These are phyloP conservation scores for Posidonia oceanica DNA, from an alignment of 116 monocot species.

Conservation along the genomic window DNA sequence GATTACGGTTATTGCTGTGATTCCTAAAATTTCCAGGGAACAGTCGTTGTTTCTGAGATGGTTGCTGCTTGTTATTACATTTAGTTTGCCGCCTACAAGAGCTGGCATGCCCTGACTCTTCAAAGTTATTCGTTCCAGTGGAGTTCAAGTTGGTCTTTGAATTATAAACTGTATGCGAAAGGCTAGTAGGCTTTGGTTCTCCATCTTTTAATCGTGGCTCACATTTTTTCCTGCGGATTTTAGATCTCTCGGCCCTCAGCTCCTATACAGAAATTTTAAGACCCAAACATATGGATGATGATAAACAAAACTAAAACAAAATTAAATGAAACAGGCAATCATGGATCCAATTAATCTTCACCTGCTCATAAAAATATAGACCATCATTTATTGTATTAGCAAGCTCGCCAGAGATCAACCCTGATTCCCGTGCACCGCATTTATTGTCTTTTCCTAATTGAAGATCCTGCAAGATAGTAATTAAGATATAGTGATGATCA, in stretches of 20 bases:
- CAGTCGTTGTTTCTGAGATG: slow-evolving; percentile 48
- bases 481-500: no score
- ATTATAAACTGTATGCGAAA: slow-evolving; percentile 21
- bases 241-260: slow-evolving; percentile 28
- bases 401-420: slow-evolving; percentile 57
- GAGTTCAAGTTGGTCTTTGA: slow-evolving; percentile 22
- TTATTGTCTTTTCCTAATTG: slow-evolving; percentile 5
- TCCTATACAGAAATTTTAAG: slow-evolving; percentile 28
- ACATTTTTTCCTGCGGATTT: slow-evolving; percentile 21
- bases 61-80: slow-evolving; percentile 37
- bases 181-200: slow-evolving; percentile 21
- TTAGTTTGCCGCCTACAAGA: slow-evolving; percentile 54
- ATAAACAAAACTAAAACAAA: neutral
- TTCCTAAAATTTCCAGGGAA: slow-evolving; percentile 51
- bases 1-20: slow-evolving; percentile 24
- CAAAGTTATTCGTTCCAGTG: slow-evolving; percentile 27
- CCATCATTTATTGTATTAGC: slow-evolving; percentile 73
- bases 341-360: slow-evolving; percentile 2
- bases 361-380: slow-evolving; percentile 86
- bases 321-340: neutral
- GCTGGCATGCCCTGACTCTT: slow-evolving; percentile 39
- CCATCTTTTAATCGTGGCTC: slow-evolving; percentile 21
- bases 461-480: slow-evolving; percentile 25
- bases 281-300: neutral
- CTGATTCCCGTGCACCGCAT: slow-evolving; percentile 17